Evolutionary conservation across 208 protist genomes (phyloP), one percentile per base, ranked within the genome.

Genomic region (Acanthamoeba quina): DNA sequence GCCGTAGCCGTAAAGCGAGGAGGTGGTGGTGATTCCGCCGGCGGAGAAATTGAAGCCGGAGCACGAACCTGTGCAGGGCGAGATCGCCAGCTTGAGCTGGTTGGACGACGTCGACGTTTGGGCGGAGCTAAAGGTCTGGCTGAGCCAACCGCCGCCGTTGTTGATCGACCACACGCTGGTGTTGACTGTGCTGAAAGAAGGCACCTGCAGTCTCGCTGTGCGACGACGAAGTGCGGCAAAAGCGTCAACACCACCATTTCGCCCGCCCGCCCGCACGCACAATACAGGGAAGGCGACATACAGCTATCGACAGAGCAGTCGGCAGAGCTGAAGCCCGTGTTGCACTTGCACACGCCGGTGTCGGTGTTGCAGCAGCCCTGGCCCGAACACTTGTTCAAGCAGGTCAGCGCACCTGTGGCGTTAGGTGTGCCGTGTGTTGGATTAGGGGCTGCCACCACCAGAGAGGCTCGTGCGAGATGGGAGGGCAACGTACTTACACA

Each of bases 1-100:
- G 29, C 68, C 68, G 6, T 47, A 76, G 68, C 68, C 68, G 29
- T 47, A 76, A 11, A 24, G 64, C n/a, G 24, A 15, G 19, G 64
- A 70, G 4, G 5, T 34, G 37, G 68, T 76, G 13, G 21, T 62
- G 56, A 19, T n/a, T 44, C 31, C 68, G 37, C 68, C 19, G 11
- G 68, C 24, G 13, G n/a, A n/a, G 68, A 76, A 76, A 10, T 76
- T 76, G 37, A 37, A 76, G 7, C 31, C n/a, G 5, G 7, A 13
- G 37, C 68, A 76, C 13, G 56, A 24, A 6, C 26, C 21, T 3
- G 29, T 41, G 68, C 68, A 76, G 4, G 68, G 24, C 9, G 29
- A 44, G 29, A 76, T 44, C 13, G 68, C 24, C 68, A 76, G 68
- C 68, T 76, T 76, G 68, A 76, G 68, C 29, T 76, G 68, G 37